These are phyloP conservation scores for Quercus mongolica DNA, from an alignment of 306 rosid genomes.

Conservation along the genomic window DNA sequence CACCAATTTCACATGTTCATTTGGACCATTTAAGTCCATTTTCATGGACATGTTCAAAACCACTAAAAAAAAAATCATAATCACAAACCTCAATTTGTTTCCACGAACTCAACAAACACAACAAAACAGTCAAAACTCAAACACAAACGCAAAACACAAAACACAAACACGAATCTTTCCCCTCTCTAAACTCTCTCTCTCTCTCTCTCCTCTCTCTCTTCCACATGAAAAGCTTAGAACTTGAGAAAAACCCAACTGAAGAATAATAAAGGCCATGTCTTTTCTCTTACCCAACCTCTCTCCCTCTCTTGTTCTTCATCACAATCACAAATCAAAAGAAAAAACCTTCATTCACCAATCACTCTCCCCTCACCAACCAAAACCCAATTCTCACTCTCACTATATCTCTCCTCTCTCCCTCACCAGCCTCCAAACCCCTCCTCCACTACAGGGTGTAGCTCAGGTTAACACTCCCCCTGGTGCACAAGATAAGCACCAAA, in stretches of 20 bases:
- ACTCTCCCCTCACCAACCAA: conserved; percentile 30
- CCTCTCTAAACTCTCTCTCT: conserved; percentile 1
- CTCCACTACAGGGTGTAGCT: conserved; percentile 44
- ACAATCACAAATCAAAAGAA: conserved; percentile 57
- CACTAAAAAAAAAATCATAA: conserved; percentile 37
- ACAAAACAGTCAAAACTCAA: background rate
- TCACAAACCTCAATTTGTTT: conserved; percentile 33
- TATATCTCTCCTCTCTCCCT: conserved; percentile 23
- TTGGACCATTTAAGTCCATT: conserved; percentile 7
- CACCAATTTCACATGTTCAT: background rate
- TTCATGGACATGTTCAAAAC: conserved; percentile 48
- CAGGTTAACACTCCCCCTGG: conserved; percentile 45
- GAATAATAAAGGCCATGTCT: conserved; percentile 53
- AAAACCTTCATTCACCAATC: conserved; percentile 44
- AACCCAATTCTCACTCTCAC: conserved; percentile 29
- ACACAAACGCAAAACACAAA: conserved; percentile 4
- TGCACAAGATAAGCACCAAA: conserved; percentile 45
- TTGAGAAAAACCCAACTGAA: conserved; percentile 2
- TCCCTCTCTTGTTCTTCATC: conserved; percentile 47
- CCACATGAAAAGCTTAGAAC: conserved; percentile 32
- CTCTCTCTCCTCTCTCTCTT: conserved; percentile 14
- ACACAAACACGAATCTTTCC: background rate
- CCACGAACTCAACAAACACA: conserved; percentile 7
- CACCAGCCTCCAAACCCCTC: conserved; percentile 41
- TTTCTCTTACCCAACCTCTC: conserved; percentile 69